Percentiles rank a stretch among this genome's conserved stretches.
phyloP scores from a whole-genome alignment of 1,284 basidiomycete species.

The Lentinus polychrous region DNA sequence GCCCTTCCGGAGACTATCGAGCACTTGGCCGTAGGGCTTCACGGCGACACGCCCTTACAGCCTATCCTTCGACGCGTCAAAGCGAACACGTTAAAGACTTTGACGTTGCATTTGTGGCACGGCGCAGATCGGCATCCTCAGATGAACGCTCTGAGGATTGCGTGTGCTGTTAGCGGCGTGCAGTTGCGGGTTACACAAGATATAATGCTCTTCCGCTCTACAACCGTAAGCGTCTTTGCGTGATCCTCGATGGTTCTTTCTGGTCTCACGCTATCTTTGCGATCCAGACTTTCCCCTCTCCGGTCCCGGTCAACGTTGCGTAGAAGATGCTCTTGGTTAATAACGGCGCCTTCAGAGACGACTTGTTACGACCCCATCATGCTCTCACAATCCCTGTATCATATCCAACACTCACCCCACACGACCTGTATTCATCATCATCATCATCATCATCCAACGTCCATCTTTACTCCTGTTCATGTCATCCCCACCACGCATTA shows the following conservation, averaged over 20 bases:
- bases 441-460: background rate
- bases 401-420: background rate
- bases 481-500: background rate
- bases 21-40: slow-evolving; percentile 52
- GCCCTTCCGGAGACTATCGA: slow-evolving; percentile 41
- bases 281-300: slow-evolving; percentile 10
- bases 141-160: slow-evolving; percentile 20
- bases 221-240: slow-evolving; percentile 15
- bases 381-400: background rate
- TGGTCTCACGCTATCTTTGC: slow-evolving; percentile 9
- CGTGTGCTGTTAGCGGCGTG: slow-evolving; percentile 23
- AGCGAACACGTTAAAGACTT: slow-evolving; percentile 16
- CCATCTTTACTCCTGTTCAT: background rate
- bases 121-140: slow-evolving; percentile 20
- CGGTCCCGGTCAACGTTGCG: background rate
- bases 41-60: slow-evolving; percentile 45
- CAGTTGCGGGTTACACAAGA: slow-evolving; percentile 19
- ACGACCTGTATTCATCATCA: slow-evolving; percentile 1
- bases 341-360: background rate
- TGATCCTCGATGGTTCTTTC: slow-evolving; percentile 7
- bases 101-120: slow-evolving; percentile 24
- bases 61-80: slow-evolving; percentile 33
- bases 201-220: slow-evolving; percentile 20
- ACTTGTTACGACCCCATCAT: slow-evolving; percentile 1
- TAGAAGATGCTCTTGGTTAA: background rate